Evolutionary conservation across 805 yeast species (phyloP).

Genomic region (baker's yeast (Saccharomyces cerevisiae)): DNA sequence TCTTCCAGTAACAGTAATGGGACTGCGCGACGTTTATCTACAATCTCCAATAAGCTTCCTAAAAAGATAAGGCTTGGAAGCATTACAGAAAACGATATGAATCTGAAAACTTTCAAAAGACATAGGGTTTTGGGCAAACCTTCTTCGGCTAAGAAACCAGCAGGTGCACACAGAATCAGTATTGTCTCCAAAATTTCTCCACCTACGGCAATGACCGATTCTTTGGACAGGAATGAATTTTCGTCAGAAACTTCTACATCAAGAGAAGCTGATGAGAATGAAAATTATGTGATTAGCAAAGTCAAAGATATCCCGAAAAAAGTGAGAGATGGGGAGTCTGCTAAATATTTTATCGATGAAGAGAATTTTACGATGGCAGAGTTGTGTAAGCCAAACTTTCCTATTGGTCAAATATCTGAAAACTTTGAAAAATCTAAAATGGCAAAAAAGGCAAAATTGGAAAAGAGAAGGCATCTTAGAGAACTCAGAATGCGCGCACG

Average conservation of each 20-base stretch:
- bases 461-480: conserved; percentile 30
- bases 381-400: conserved; percentile 57
- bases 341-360: conserved; percentile 43
- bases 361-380: conserved; percentile 57
- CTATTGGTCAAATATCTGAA: conserved; percentile 57
- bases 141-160: conserved; percentile 20
- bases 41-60: conserved; percentile 12
- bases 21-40: conserved; percentile 19
- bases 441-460: conserved; percentile 37
- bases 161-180: conserved; percentile 29
- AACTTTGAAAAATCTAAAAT: conserved; percentile 47
- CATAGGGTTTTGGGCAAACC: conserved; percentile 24
- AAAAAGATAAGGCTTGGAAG: conserved; percentile 16
- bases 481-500: conserved; percentile 38
- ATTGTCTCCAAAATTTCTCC: conserved; percentile 22
- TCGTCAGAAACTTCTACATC: conserved; percentile 19
- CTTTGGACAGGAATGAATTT: conserved; percentile 3
- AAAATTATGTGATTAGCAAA: conserved; percentile 30
- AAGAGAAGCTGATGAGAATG: conserved; percentile 21
- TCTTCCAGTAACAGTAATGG: conserved; percentile 2
- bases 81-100: conserved; percentile 22
- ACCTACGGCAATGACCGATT: conserved; percentile 1
- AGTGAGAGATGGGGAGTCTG: conserved; percentile 33
- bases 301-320: conserved; percentile 33
- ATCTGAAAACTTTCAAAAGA: conserved; percentile 24